Base-by-base conservation (phyloP, 2,329 filamentous ascomycete genomes). In the Coleophoma eucalyptorum region DNA sequence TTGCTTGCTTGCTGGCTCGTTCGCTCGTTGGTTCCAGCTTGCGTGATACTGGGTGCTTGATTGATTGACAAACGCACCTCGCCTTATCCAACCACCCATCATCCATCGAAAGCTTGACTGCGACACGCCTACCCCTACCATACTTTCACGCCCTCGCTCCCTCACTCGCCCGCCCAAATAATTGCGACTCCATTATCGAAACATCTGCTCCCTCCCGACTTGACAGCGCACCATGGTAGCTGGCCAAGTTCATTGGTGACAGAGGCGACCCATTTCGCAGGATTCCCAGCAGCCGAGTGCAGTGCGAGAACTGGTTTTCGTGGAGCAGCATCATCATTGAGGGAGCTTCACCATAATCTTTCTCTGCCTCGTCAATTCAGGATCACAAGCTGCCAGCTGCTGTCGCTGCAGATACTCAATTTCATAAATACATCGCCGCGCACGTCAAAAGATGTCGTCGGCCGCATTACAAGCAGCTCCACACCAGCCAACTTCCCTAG, bases 381-480 rank as follows among this genome's bases (percentile, higher is more conserved):
- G 49, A 31, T 41, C 35, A 19, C 46, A 32, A 37, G 40, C 33
- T 47, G 11, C 31, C 15, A n/a, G 31, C n/a, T 32, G 15, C 43
- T 38, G 35, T 18, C 13, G 15, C 41, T 43, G 41, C 41, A 26
- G 13, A 15, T 43, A 21, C 21, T 16, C 13, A 43, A 44, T 44
- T 16, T 26, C 16, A 40, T 15, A 37, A 7, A 48, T 16, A 38
- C 33, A 20, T 38, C 19, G 46, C 19, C 26, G 34, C 44, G 34
- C 44, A 21, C 44, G 5, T 12, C 35, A 26, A 42, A 78, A 74
- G 69, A 83, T 81, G 81, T 81, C 78, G 70, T 83, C 79, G 68
- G 79, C 83, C 74, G 79, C 79, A 61, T 71, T 87, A 66, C 83
- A 86, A 69, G 72, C 79, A 57, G 71, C 76, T 65, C 73, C 79